Evolutionary conservation across 2,329 filamentous ascomycete genomes (phyloP).

Genomic region (Ophioceras dolichostomum): DNA sequence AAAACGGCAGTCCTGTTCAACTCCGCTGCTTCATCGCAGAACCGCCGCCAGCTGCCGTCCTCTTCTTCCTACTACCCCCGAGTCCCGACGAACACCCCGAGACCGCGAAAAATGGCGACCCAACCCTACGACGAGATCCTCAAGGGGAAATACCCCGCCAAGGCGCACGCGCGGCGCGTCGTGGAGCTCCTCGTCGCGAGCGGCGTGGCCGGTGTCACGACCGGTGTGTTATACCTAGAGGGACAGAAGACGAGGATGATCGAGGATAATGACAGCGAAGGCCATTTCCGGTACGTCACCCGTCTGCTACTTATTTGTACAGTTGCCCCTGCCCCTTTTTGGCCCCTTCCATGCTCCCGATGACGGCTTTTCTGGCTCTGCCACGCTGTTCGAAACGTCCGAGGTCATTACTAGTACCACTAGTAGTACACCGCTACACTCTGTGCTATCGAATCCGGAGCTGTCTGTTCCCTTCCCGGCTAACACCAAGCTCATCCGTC

Average conservation of each 20-base stretch:
- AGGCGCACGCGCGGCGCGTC: constrained; percentile 76
- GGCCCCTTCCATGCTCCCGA: constrained; percentile 1
- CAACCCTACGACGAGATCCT: constrained; percentile 36
- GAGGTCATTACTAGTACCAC: too few relatives aligned
- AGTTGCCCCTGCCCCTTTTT: background rate
- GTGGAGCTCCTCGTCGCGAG: constrained; percentile 66
- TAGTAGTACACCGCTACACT: too few relatives aligned
- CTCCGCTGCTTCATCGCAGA: too few relatives aligned
- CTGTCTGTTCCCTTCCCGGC: background rate
- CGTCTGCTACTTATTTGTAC: too few relatives aligned
- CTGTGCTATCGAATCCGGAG: too few relatives aligned
- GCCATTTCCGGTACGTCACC: constrained; percentile 72
- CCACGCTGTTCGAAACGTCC: too few relatives aligned
- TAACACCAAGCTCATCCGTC: background rate
- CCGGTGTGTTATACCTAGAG: constrained; percentile 78
- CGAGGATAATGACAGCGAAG: constrained; percentile 79
- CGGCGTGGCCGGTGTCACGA: constrained; percentile 48
- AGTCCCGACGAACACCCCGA: background rate
- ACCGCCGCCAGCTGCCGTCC: too few relatives aligned
- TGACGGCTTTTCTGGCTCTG: too few relatives aligned
- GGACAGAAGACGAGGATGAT: constrained; percentile 67
- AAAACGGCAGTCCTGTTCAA: too few relatives aligned
- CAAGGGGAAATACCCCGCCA: constrained; percentile 65
- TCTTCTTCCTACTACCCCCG: too few relatives aligned
- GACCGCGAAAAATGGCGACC: constrained; percentile 6